A percentile compares a stretch with the other conserved stretches of the same genome.
Conservation (phyloP, 768 basidiomycete species). For the Rhizopogon vinicolor region DNA sequence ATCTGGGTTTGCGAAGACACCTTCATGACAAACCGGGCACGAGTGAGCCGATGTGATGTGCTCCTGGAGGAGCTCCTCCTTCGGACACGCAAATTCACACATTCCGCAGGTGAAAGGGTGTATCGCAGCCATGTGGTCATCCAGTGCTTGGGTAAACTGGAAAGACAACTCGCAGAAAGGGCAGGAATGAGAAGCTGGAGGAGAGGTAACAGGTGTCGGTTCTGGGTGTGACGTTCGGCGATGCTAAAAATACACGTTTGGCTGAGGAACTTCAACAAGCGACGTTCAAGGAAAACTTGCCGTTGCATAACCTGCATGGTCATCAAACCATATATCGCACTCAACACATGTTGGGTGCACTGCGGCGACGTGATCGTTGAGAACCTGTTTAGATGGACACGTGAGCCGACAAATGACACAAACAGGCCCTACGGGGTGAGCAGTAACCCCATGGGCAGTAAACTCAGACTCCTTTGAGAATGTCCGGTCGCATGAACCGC, state of each 20-base stretch:
- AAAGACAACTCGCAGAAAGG: background rate
- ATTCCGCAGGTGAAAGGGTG: background rate
- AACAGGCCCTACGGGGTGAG: conserved; percentile 15
- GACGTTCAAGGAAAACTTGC: conserved; percentile 16
- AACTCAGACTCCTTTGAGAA: conserved; percentile 18
- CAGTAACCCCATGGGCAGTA: conserved; percentile 18
- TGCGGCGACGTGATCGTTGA: conserved; percentile 25
- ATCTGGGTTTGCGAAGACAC: conserved; percentile 20
- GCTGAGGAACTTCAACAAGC: background rate
- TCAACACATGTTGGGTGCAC: conserved; percentile 31
- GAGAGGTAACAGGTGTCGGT: background rate
- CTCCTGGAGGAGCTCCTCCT: conserved; percentile 13
- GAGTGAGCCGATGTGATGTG: conserved; percentile 26
- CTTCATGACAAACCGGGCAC: conserved; percentile 28
- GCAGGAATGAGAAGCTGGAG: background rate
- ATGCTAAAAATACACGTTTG: background rate
- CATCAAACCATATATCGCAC: conserved; percentile 32
- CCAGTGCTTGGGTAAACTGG: background rate
- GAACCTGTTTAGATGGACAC: conserved; percentile 17
- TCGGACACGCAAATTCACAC: background rate
- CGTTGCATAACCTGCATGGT: conserved; percentile 19
- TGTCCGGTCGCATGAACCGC: conserved; percentile 13
- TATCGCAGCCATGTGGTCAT: background rate
- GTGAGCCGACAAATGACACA: conserved; percentile 21
- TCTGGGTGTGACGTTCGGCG: background rate